Base-by-base conservation (phyloP, 73 alveolate species). In the Paramecium tetraurelia region DNA sequence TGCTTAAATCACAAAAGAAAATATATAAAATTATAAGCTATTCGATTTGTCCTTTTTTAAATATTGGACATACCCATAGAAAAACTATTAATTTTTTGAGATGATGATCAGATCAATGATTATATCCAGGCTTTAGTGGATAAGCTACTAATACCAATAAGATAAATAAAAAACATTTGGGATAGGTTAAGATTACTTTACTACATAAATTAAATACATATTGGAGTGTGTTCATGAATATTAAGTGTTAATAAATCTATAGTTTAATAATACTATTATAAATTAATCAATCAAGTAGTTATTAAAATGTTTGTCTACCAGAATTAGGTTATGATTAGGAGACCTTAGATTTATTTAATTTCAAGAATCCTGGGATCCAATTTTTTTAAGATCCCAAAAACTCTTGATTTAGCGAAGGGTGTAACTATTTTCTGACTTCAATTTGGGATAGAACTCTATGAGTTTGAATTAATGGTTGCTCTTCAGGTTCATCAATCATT, bases 301-400 rank as follows among this genome's bases (percentile, higher is more conserved):
- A 31, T 63, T 63, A 22, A 27, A 33, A 63, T 27, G 44, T 31
- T 14, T 63, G 9, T 63, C 46, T 63, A 63, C 14, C 46, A 22
- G 84, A 24, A 31, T 31, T 22, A 3, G 46, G 22, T 27, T 31
- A 2, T 12, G 84, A 11, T 22, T 1, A 2, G 12, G 84, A 27
- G 63, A 33, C 4, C 68, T 75, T 75, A n/a, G 10, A 68, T 68
- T 35, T 22, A 68, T 75, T 41, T 11, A 12, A 63, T 75, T 80
- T 80, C 50, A 22, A n/a, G 76, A 58, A 63, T 11, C 76, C 72
- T 21, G 75, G 59, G 24, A 89, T 83, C 92, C 92, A 89, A 44
- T 22, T 59, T 24, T 77, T 77, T 36, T 71, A 36, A 6, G 8
- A n/a, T 44, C 76, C 58, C 20, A 72, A 40, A 89, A 58, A 69